A percentile compares a stretch with the other conserved stretches of the same genome.
Conservation (phyloP, 768 basidiomycete species). For the Piloderma croceum region DNA sequence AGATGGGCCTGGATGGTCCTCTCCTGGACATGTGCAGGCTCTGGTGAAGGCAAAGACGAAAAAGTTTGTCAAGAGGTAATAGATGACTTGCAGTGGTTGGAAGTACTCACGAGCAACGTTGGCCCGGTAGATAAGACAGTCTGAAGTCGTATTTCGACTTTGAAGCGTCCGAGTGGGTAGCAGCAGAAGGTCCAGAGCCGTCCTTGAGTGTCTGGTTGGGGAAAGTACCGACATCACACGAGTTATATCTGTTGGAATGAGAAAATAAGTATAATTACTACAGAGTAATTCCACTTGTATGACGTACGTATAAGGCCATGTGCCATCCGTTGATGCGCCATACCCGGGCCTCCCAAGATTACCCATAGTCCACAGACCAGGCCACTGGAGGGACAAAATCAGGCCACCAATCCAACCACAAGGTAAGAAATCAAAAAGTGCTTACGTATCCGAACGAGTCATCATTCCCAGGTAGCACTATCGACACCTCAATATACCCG, state of each 20-base stretch:
- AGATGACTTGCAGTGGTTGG: no score
- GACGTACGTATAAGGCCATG: constrained; percentile 75
- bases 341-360: constrained; percentile 83
- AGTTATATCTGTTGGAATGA: constrained; percentile 34
- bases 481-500: constrained; percentile 35
- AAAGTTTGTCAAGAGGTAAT: no score
- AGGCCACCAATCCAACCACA: neutral
- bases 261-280: neutral
- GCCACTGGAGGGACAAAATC: constrained; percentile 63
- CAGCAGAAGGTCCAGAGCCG: constrained; percentile 53
- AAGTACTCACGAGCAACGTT: constrained; percentile 59
- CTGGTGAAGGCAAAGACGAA: constrained; percentile 23
- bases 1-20: constrained; percentile 73
- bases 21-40: constrained; percentile 69
- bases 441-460: constrained; percentile 44
- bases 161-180: constrained; percentile 46
- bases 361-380: constrained; percentile 85
- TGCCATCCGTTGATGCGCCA: constrained; percentile 71
- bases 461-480: neutral
- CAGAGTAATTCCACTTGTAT: neutral
- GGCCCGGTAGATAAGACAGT: constrained; percentile 74
- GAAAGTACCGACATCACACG: constrained; percentile 56
- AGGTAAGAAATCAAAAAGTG: constrained; percentile 9
- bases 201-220: constrained; percentile 43
- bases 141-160: constrained; percentile 47